phyloP scores from a whole-genome alignment of 2,329 filamentous ascomycete species.

The Monosporascus sp. region DNA sequence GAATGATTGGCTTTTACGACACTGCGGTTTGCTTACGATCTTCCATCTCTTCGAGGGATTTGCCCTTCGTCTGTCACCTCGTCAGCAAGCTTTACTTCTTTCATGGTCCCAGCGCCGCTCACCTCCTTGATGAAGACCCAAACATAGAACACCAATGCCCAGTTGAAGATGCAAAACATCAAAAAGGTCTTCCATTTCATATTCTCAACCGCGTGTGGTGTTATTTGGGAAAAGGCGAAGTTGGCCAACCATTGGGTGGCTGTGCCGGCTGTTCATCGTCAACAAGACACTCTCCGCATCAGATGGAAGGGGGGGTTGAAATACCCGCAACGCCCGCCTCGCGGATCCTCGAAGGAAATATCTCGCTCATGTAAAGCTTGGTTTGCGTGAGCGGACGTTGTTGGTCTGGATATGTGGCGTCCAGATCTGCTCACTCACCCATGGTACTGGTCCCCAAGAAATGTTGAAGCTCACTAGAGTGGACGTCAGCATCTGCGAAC shows the following conservation, averaged over 20 bases:
- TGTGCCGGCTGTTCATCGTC: constrained; percentile 31
- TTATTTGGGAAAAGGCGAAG: constrained; percentile 43
- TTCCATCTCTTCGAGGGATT: constrained; percentile 39
- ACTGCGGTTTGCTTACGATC: constrained; percentile 10
- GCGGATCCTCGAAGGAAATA: constrained; percentile 46
- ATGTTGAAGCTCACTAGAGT: constrained; percentile 45
- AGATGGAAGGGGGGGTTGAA: not conserved
- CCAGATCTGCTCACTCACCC: constrained; percentile 25
- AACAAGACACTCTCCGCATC: not conserved
- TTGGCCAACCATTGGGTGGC: constrained; percentile 48
- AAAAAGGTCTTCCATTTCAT: constrained; percentile 44
- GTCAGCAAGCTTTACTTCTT: not conserved
- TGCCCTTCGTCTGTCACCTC: constrained; percentile 29
- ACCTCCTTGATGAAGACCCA: constrained; percentile 37
- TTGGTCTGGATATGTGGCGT: not conserved
- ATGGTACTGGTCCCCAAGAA: constrained; percentile 47
- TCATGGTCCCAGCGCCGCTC: not conserved
- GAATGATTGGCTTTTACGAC: not conserved
- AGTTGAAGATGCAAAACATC: constrained; percentile 46
- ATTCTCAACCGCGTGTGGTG: constrained; percentile 41
- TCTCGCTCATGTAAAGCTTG: constrained; percentile 41
- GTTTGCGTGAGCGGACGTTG: not conserved
- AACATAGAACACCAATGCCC: constrained; percentile 36
- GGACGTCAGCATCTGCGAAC: constrained; percentile 24
- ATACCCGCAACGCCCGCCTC: constrained; percentile 39